Evolutionary conservation across 495 filamentous ascomycete species (phyloP), one percentile per base, ranked within the genome.

Genomic region (Neurospora sp.): DNA sequence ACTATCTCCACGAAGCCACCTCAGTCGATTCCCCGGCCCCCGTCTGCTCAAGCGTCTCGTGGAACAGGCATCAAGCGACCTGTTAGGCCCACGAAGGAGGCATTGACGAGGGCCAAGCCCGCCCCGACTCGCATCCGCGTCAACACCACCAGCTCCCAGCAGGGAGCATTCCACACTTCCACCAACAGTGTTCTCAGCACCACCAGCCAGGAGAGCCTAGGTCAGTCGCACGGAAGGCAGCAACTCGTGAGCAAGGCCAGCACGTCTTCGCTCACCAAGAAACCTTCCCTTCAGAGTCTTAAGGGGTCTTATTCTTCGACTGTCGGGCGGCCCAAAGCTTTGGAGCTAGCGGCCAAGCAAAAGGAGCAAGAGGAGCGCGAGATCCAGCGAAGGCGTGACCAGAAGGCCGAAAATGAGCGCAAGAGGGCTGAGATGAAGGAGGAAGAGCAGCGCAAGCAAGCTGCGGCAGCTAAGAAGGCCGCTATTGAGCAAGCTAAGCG

Each of bases 41-140:
- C 80, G 1, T 79, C 80, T 3, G 77, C 82, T 79, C 84, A 83
- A 81, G 80, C 81, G 74, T 83, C 80, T 77, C 88, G 85, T 84
- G 83, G 78, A 81, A 88, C 73, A 82, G 85, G 76, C 80, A 76
- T 79, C 71, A 93, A 91, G 77, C 84, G 92, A 59, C 89, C 92
- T 16, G 75, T 87, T 1, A 94, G 90, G 75, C 92, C 93, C 2
- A 88, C 87, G 27, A 93, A 92, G 75, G 91, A 94, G 70, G 74
- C 85, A 3, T 69, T 86, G 6, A 82, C 86, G 37, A 94, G 93
- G 77, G 78, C 87, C 1, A 92, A 90, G 77, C 92, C 92, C 14
- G 91, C 90, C 20, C 92, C 92, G 2, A 92, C 93, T 3, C 87
- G 92, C 2, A 95, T 97, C 74, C 88, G 91, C 40, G 90, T 97